These are phyloP conservation scores for Pestalotiopsis sp. DNA, from an alignment of 2,329 filamentous ascomycete species.

Conservation along the genomic window DNA sequence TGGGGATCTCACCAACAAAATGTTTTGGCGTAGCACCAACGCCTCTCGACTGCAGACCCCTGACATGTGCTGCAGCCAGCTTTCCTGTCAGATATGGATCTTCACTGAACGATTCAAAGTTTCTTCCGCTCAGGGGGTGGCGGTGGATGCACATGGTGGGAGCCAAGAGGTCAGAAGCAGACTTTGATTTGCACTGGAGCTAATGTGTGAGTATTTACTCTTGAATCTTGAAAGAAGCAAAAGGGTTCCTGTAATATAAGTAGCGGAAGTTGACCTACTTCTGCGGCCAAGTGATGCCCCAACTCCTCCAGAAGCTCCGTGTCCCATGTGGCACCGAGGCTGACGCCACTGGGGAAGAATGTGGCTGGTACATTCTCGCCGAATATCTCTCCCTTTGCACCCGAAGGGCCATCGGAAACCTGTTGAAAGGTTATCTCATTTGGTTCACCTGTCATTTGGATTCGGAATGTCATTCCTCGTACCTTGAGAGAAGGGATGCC, in stretches of 20 bases:
- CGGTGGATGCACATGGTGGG: conserved; percentile 67
- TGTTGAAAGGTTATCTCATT: conserved; percentile 41
- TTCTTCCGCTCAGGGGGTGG: conserved; percentile 59
- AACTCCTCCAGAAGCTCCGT: conserved; percentile 50
- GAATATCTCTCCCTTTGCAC: conserved; percentile 67
- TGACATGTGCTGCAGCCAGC: conserved; percentile 53
- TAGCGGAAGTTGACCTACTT: conserved; percentile 27
- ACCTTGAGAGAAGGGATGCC: not conserved
- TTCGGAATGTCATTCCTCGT: not conserved
- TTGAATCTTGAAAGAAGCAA: not conserved
- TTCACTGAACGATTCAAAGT: conserved; percentile 61
- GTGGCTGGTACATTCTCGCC: conserved; percentile 64
- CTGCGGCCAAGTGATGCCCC: conserved; percentile 53
- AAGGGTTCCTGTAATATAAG: not conserved
- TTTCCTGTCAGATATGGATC: conserved; percentile 59
- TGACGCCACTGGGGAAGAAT: conserved; percentile 61
- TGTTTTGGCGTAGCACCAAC: conserved; percentile 62
- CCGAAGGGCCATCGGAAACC: conserved; percentile 70
- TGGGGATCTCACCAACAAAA: conserved; percentile 44
- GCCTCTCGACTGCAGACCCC: conserved; percentile 58
- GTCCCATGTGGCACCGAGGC: conserved; percentile 61
- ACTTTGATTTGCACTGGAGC: conserved; percentile 49
- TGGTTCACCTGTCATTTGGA: not conserved
- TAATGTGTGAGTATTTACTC: not conserved
- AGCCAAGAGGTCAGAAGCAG: conserved; percentile 58